Percentiles rank a stretch among this genome's conserved stretches.
Conservation (phyloP, 1,284 basidiomycete genomes). For the Trichosporon coremiiforme region DNA sequence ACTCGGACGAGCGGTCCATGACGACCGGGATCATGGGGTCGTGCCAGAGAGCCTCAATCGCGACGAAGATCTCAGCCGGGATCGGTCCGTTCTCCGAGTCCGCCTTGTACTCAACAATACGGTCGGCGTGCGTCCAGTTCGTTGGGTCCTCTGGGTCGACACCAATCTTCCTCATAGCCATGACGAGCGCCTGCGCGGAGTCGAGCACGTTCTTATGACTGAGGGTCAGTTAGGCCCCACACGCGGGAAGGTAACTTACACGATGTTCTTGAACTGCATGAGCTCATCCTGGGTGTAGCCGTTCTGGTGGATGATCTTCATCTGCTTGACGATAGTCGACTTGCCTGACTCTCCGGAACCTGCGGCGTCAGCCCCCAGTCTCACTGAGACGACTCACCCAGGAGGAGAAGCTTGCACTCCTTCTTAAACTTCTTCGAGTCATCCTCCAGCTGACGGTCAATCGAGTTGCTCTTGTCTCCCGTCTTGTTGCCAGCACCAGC, state of each 20-base stretch:
- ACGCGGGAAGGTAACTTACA: conserved; percentile 54
- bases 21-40: conserved; percentile 85
- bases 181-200: conserved; percentile 83
- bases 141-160: conserved; percentile 75
- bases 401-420: conserved; percentile 91
- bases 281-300: conserved; percentile 85
- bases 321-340: conserved; percentile 96
- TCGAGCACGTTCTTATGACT: conserved; percentile 71
- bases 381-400: conserved; percentile 65
- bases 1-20: conserved; percentile 83
- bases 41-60: conserved; percentile 82
- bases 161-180: conserved; percentile 86
- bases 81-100: conserved; percentile 56
- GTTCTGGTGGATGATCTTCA: conserved; percentile 98
- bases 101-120: conserved; percentile 59
- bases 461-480: conserved; percentile 63
- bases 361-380: conserved; percentile 39
- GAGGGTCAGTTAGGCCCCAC: conserved; percentile 2
- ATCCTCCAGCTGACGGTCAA: conserved; percentile 62
- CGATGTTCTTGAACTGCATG: conserved; percentile 72
- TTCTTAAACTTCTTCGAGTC: conserved; percentile 69
- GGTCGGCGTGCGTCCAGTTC: conserved; percentile 67
- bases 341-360: conserved; percentile 88
- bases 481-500: conserved; percentile 26
- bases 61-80: conserved; percentile 65